Conservation (phyloP, 1,139 yeast species). For the Meyerozyma carpophila region DNA sequence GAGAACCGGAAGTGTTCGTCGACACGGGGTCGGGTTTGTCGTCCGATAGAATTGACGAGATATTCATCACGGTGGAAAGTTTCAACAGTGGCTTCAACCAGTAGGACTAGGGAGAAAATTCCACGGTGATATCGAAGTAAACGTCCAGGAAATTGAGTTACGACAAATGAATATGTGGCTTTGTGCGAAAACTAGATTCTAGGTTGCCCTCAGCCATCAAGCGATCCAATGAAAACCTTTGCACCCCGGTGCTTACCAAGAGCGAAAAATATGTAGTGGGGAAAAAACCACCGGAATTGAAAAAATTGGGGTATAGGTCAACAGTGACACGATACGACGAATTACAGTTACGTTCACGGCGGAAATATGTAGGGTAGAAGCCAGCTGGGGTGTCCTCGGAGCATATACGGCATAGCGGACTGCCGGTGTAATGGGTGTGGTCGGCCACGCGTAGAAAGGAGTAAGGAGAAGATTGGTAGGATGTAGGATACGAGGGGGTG, state of each 20-base stretch:
- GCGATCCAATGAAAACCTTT: neutral
- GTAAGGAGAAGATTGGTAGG: too few species aligned
- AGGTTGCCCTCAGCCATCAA: slow-evolving; percentile 1
- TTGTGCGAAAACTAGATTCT: neutral
- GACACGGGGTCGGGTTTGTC: slow-evolving; percentile 9
- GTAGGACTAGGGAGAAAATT: neutral
- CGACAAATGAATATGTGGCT: neutral
- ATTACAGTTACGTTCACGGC: too few species aligned
- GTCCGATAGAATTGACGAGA: slow-evolving; percentile 36
- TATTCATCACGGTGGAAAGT: slow-evolving; percentile 22
- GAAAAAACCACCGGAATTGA: neutral
- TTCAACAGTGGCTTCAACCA: neutral
- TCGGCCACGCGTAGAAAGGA: too few species aligned
- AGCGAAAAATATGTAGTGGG: neutral
- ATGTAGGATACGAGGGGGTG: too few species aligned
- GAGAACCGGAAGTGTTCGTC: neutral
- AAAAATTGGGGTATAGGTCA: neutral
- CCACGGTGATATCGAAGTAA: neutral
- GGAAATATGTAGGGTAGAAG: too few species aligned
- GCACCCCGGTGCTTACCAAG: slow-evolving; percentile 1
- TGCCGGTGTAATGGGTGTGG: too few species aligned
- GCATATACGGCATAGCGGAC: too few species aligned
- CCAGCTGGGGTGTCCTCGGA: too few species aligned
- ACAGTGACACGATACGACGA: too few species aligned
- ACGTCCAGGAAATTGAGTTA: neutral